Evolutionary conservation across 2,329 filamentous ascomycete species (phyloP).

Genomic region (Diaporthe sp.): DNA sequence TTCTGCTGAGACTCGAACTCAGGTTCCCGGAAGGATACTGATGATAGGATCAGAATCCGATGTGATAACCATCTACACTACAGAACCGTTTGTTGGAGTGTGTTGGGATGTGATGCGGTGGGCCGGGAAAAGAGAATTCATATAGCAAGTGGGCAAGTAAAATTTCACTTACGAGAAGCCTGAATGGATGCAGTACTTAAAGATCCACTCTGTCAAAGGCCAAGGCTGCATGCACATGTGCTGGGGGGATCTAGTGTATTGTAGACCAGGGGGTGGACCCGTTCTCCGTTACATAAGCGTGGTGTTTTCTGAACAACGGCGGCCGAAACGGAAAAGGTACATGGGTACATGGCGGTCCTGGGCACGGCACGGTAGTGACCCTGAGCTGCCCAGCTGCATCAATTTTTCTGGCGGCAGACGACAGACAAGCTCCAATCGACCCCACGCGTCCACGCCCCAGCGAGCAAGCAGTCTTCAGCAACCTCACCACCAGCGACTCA

Average conservation of each 20-base stretch:
- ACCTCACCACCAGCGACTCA: conserved; percentile 26
- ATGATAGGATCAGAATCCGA: conserved; percentile 4
- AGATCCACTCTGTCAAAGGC: not conserved
- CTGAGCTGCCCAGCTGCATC: conserved; percentile 35
- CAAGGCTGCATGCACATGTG: conserved; percentile 6
- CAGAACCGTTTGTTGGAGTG: not conserved
- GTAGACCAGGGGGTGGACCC: not conserved
- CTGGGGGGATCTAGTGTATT: not conserved
- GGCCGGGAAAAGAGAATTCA: not conserved
- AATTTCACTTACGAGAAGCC: not conserved
- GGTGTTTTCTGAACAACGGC: not conserved
- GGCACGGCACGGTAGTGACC: conserved; percentile 12
- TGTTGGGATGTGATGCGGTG: not conserved
- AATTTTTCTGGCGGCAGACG: conserved; percentile 35
- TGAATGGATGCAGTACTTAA: not conserved
- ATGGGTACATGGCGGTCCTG: conserved; percentile 3
- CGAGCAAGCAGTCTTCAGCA: conserved; percentile 28
- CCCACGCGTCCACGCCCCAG: conserved; percentile 37
- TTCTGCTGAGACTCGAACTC: conserved; percentile 2
- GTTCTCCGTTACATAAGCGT: conserved; percentile 14
- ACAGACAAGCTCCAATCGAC: conserved; percentile 36
- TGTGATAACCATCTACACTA: conserved; percentile 34
- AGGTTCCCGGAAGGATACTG: conserved; percentile 12
- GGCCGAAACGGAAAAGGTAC: conserved; percentile 10
- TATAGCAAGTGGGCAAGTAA: not conserved